Conservation (phyloP, 768 basidiomycete genomes). For the Ramaria sp. region DNA sequence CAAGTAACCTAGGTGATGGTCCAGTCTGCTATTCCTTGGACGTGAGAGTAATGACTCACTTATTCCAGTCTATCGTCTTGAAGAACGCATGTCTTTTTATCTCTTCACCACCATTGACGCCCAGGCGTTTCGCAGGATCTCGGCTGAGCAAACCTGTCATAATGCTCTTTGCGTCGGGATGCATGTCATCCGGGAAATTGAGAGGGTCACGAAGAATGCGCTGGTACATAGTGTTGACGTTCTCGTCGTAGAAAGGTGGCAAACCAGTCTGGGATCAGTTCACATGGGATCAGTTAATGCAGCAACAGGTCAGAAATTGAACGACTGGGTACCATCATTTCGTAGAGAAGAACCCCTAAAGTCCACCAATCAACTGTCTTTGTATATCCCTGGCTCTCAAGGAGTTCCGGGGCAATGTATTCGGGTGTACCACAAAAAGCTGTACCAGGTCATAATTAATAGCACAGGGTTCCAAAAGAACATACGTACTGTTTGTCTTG, state of each 20-base stretch:
- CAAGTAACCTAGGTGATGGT: slow-evolving; percentile 43
- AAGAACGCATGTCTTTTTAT: slow-evolving; percentile 97
- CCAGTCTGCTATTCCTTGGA: not conserved
- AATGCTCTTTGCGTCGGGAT: slow-evolving; percentile 78
- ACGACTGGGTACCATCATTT: slow-evolving; percentile 68
- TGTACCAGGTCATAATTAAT: slow-evolving; percentile 18
- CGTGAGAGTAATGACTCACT: slow-evolving; percentile 14
- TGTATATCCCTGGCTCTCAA: slow-evolving; percentile 94
- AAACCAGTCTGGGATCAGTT: slow-evolving; percentile 62
- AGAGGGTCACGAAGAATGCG: slow-evolving; percentile 91
- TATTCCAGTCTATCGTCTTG: slow-evolving; percentile 86
- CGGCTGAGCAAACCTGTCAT: slow-evolving; percentile 83
- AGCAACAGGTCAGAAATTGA: slow-evolving; percentile 2
- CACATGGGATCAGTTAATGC: slow-evolving; percentile 12
- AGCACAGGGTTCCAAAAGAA: slow-evolving; percentile 6
- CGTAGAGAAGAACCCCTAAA: slow-evolving; percentile 88
- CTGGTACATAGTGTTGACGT: slow-evolving; percentile 96
- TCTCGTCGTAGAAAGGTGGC: slow-evolving; percentile 98
- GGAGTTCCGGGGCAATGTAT: slow-evolving; percentile 94
- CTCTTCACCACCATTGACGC: slow-evolving; percentile 88
- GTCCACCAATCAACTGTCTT: slow-evolving; percentile 99
- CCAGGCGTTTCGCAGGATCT: slow-evolving; percentile 77
- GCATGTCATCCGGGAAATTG: slow-evolving; percentile 82
- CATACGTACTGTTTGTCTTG: slow-evolving; percentile 81
- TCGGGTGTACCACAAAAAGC: slow-evolving; percentile 98